phyloP scores from a whole-genome alignment of 805 yeast species.

The Groenewaldozyma salmanticensis region DNA sequence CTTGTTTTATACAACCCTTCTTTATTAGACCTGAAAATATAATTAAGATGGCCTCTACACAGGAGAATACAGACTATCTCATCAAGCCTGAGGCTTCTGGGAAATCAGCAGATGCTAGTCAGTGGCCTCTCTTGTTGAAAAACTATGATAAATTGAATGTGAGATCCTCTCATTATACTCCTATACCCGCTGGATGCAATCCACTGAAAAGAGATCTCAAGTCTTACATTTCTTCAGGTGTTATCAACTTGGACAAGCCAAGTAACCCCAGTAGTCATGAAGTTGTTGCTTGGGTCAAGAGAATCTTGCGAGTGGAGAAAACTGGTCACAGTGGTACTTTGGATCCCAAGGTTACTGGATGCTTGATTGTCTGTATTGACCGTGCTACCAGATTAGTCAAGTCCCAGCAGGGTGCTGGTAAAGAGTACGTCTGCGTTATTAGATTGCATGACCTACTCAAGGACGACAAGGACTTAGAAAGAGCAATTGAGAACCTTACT shows the following conservation, averaged over 20 bases:
- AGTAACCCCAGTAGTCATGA: slow-evolving; percentile 98
- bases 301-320: slow-evolving; percentile 90
- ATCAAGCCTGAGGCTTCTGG: slow-evolving; percentile 77
- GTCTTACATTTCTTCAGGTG: slow-evolving; percentile 86
- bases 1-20: not conserved
- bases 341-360: slow-evolving; percentile 98
- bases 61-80: slow-evolving; percentile 42
- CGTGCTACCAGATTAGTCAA: slow-evolving; percentile 97
- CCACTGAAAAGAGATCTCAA: slow-evolving; percentile 92
- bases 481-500: slow-evolving; percentile 85
- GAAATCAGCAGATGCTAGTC: slow-evolving; percentile 77
- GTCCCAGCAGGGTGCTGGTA: slow-evolving; percentile 99
- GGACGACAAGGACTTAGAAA: slow-evolving; percentile 81
- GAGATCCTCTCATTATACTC: slow-evolving; percentile 95
- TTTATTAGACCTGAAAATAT: not conserved
- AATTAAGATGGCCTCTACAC: slow-evolving; percentile 10
- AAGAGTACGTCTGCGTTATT: slow-evolving; percentile 96
- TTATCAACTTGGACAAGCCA: slow-evolving; percentile 94
- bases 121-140: slow-evolving; percentile 92
- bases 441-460: slow-evolving; percentile 89
- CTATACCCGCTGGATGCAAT: slow-evolving; percentile 90
- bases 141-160: slow-evolving; percentile 90
- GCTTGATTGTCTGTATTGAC: slow-evolving; percentile 95
- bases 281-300: slow-evolving; percentile 98
- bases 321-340: slow-evolving; percentile 99